A percentile compares a stretch with the other conserved stretches of the same genome.
Conservation (phyloP, 164 flowering plant genomes). For the Saururus chinensis region DNA sequence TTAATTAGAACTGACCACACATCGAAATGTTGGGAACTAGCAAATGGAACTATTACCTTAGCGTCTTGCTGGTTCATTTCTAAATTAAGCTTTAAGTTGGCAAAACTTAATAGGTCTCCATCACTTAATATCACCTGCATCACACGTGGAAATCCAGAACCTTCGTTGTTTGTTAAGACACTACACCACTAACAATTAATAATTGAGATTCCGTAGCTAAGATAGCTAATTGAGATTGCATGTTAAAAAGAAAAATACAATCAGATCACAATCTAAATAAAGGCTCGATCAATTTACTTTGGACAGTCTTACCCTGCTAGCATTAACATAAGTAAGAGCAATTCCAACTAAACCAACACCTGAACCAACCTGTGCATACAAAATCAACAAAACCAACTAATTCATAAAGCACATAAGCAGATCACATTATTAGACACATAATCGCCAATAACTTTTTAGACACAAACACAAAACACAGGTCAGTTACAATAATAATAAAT, state of each 20-base stretch:
- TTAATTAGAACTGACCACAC: neutral
- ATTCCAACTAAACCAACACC: constrained; percentile 97
- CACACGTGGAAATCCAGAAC: neutral
- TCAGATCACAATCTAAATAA: neutral
- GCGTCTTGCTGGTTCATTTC: constrained; percentile 42
- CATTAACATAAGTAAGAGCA: constrained; percentile 60
- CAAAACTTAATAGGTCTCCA: constrained; percentile 68
- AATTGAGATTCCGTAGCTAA: neutral
- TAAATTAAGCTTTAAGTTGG: constrained; percentile 72
- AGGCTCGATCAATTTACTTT: neutral
- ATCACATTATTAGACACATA: too few relatives aligned
- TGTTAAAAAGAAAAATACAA: neutral
- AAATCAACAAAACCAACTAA: neutral
- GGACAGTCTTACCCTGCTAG: constrained; percentile 48
- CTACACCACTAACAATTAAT: too few relatives aligned
- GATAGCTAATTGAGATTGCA: neutral
- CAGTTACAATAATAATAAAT: too few relatives aligned
- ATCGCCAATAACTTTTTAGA: too few relatives aligned
- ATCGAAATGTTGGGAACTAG: constrained; percentile 1
- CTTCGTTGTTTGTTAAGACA: too few relatives aligned
- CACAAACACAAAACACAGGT: too few relatives aligned
- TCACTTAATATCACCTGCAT: constrained; percentile 76
- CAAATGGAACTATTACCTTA: constrained; percentile 9
- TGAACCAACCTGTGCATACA: constrained; percentile 66
- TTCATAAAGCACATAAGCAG: neutral